These are phyloP conservation scores for Russula griseocarnosa DNA, from an alignment of 768 basidiomycete genomes.

Conservation along the genomic window DNA sequence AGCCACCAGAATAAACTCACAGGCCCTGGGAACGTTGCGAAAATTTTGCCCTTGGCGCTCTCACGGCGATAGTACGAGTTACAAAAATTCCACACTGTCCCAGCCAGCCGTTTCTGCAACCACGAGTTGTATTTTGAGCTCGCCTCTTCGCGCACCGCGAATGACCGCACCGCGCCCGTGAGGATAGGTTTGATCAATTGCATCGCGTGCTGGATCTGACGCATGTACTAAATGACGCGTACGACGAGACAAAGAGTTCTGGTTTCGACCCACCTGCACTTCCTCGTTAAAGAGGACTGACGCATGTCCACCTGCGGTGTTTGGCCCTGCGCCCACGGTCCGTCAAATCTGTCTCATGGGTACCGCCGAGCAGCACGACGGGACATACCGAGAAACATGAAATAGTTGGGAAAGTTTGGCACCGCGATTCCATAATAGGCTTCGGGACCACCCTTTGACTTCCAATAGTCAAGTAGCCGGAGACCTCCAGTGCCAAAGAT, in stretches of 20 bases:
- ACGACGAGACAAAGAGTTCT: neutral
- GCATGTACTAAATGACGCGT: neutral
- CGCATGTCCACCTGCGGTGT: constrained; percentile 54
- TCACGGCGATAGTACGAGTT: constrained; percentile 49
- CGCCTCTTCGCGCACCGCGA: constrained; percentile 46
- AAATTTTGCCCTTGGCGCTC: constrained; percentile 39
- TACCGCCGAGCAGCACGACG: neutral
- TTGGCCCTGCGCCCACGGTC: constrained; percentile 37
- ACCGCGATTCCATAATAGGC: constrained; percentile 46
- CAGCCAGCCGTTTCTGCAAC: constrained; percentile 46
- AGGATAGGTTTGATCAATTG: constrained; percentile 53
- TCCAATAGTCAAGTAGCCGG: constrained; percentile 45
- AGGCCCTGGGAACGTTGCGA: constrained; percentile 54
- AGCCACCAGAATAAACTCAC: constrained; percentile 53
- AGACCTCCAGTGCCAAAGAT: constrained; percentile 43
- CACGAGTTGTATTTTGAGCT: constrained; percentile 49
- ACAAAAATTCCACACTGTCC: constrained; percentile 53
- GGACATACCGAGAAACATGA: constrained; percentile 25
- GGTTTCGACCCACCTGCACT: constrained; percentile 41
- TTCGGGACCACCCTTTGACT: constrained; percentile 45
- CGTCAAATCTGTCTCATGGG: constrained; percentile 2
- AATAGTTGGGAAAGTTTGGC: constrained; percentile 28
- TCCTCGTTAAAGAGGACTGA: constrained; percentile 56
- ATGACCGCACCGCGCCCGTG: constrained; percentile 45
- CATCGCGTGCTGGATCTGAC: constrained; percentile 47